These are phyloP conservation scores for Ammopiptanthus mongolicus DNA, from an alignment of 306 rosid genomes.

Conservation along the genomic window DNA sequence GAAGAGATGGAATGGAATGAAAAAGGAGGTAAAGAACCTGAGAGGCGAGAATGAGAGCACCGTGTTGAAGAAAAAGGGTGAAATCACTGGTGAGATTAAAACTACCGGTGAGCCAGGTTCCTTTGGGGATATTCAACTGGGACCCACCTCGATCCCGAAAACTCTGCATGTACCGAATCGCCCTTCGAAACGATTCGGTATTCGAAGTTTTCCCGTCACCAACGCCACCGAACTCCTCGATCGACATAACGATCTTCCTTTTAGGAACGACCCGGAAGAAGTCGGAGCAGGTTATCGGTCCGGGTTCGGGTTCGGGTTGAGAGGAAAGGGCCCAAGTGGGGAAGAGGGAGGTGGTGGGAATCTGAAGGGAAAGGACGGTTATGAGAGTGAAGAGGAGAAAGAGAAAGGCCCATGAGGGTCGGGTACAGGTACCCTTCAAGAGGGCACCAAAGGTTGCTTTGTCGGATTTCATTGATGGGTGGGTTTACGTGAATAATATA, in stretches of 20 bases:
- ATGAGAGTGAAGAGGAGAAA: constrained; percentile 48
- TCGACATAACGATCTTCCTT: constrained; percentile 50
- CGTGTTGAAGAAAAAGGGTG: constrained; percentile 74
- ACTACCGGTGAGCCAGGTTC: constrained; percentile 79
- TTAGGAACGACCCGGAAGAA: constrained; percentile 27
- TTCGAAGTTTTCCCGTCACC: constrained; percentile 79
- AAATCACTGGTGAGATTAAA: constrained; percentile 91
- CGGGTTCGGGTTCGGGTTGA: background rate
- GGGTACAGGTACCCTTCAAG: background rate
- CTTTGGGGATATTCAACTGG: constrained; percentile 65
- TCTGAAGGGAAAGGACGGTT: constrained; percentile 46
- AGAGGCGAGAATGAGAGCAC: constrained; percentile 68
- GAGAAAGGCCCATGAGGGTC: constrained; percentile 41
- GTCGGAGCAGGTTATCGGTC: constrained; percentile 28
- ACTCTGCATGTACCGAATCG: constrained; percentile 52
- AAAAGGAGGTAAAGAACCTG: constrained; percentile 36
- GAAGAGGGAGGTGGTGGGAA: constrained; percentile 32
- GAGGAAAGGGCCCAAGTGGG: constrained; percentile 23
- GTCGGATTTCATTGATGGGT: constrained; percentile 45
- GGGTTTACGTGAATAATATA: background rate
- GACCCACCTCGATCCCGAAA: constrained; percentile 60
- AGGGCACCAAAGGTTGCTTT: constrained; percentile 21
- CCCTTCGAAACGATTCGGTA: constrained; percentile 64
- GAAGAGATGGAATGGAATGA: background rate
- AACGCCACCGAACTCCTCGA: constrained; percentile 73